Base-by-base conservation (phyloP, 495 filamentous ascomycete species). In the Penicillium arizonense region DNA sequence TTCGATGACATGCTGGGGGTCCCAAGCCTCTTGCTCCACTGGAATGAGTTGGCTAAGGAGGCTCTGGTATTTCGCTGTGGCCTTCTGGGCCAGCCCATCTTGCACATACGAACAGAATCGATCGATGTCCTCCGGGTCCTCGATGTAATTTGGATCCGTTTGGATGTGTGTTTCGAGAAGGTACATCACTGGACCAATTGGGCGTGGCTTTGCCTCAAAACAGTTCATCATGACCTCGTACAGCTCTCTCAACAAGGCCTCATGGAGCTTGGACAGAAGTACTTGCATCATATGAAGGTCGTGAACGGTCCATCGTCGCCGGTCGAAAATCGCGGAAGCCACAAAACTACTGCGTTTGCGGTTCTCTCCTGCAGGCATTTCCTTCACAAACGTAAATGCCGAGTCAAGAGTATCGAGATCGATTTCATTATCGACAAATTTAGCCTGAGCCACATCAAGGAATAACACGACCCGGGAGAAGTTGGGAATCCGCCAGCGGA, bases 401-500 rank as follows among this genome's bases (percentile, higher is more conserved):
- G 81, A 80, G 71, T 96, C 91, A 23, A 99, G 73, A 24, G 86
- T 90, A 55, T 88, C 83, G 32, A 93, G 80, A 20, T 81, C 78
- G 40, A 96, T 87, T 62, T 96, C 87, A 56, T 90, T 87, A 57
- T 96, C 86, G 46, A 92, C 77, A 62, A 90, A 97, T 63, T 92
- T 94, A 59, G 87, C 84, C 16, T 84, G 80, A 37, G 90, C 80
- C 35, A 91, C 90, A 71, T 99, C 95, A 35, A 97, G 72, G 61
- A 96, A 89, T 9, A 95, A 73, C 2, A 91, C 82, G 47, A 92
- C 74, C 42, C 90, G 79, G 32, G 91, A 90, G 64, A 87, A 90
- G 42, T 83, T 81, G 16, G 94, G 93, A 53, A 99, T 82, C 21
- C 95, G 86, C 95, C 95, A 99, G 53, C 92, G 85, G 57, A 90